Conservation (phyloP, 2,329 filamentous ascomycete genomes). For the Penicillium sp. region DNA sequence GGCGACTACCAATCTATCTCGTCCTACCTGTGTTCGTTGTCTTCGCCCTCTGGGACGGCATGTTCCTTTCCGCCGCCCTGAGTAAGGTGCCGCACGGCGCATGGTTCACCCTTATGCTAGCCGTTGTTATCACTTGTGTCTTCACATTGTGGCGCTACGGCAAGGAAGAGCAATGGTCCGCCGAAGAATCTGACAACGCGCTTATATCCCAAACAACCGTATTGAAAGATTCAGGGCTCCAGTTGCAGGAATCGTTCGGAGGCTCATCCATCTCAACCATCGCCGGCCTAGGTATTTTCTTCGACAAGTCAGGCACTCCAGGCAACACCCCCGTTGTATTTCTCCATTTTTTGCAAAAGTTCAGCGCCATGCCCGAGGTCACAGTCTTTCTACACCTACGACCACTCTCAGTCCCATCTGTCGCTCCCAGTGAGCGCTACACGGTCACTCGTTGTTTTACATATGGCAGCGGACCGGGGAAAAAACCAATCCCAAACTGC, state of each 20-base stretch:
- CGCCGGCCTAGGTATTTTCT: constrained; percentile 67
- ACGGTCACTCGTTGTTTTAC: constrained; percentile 9
- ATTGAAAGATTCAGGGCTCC: neutral
- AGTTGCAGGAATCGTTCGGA: constrained; percentile 30
- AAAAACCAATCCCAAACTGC: constrained; percentile 56
- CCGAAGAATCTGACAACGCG: constrained; percentile 62
- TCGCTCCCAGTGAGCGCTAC: constrained; percentile 52
- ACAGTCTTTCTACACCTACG: constrained; percentile 74
- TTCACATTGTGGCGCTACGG: constrained; percentile 77
- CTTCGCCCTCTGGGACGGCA: constrained; percentile 65
- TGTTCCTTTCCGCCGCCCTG: constrained; percentile 67
- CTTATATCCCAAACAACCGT: constrained; percentile 36
- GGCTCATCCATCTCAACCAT: constrained; percentile 46
- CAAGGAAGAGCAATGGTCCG: constrained; percentile 73
- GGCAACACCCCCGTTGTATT: constrained; percentile 65
- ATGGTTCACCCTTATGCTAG: constrained; percentile 72
- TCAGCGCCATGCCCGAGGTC: constrained; percentile 64
- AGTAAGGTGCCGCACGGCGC: constrained; percentile 73
- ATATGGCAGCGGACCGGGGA: constrained; percentile 16
- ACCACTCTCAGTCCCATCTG: constrained; percentile 58
- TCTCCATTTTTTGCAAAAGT: constrained; percentile 70
- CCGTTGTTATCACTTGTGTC: constrained; percentile 59
- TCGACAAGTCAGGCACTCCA: constrained; percentile 67
- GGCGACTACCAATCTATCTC: constrained; percentile 61
- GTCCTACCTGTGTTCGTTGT: constrained; percentile 58